phyloP scores from a whole-genome alignment of 768 basidiomycete genomes.

The Pisolithus marmoratus region DNA sequence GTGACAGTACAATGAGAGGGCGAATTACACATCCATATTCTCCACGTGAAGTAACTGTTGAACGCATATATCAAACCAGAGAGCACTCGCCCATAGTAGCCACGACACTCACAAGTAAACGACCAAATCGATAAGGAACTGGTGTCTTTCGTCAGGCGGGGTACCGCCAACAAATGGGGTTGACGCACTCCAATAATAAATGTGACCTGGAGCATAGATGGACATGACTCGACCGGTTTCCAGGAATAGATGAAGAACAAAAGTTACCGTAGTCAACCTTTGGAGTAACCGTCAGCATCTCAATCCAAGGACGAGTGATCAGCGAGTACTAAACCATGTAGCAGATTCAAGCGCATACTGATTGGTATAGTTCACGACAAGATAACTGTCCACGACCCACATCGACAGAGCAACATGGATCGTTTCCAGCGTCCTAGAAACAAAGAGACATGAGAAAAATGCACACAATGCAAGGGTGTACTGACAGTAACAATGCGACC shows the following conservation, averaged over 20 bases:
- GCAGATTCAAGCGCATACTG: neutral
- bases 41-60: slow-evolving; percentile 7
- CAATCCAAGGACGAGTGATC: neutral
- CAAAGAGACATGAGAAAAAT: neutral
- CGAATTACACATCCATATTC: slow-evolving; percentile 6
- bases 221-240: neutral
- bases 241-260: neutral
- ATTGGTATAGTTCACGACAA: neutral
- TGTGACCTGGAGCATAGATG: neutral
- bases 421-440: slow-evolving; percentile 1
- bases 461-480: neutral
- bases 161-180: neutral
- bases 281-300: neutral
- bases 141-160: neutral
- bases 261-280: slow-evolving; percentile 1
- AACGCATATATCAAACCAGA: neutral
- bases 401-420: slow-evolving; percentile 6
- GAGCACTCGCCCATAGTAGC: neutral
- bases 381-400: slow-evolving; percentile 4
- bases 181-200: slow-evolving; percentile 2
- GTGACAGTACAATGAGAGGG: neutral
- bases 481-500: slow-evolving; percentile 5
- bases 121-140: slow-evolving; percentile 4
- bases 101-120: slow-evolving; percentile 3
- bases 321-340: neutral